Base-by-base conservation (phyloP, 1,284 basidiomycete species). In the Sutorius eximius region DNA sequence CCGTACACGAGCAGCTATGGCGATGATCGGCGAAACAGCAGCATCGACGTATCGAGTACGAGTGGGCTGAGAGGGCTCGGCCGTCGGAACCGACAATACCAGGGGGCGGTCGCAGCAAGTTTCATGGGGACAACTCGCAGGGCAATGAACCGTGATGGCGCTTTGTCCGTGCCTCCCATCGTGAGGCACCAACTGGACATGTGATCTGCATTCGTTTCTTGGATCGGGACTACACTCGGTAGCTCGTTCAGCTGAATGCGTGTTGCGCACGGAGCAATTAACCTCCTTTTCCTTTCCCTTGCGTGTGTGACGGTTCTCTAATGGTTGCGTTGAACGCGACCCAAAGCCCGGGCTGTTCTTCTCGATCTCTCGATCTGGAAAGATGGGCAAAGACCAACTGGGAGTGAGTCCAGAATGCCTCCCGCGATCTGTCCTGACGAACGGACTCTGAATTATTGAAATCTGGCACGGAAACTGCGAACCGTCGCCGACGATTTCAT, bases 11-110 rank as follows among this genome's bases (percentile, higher is more conserved):
- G 46, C 15, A 20, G 45, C 43, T 47, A 42, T 47, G 37, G 46
- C 10, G 49, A 62, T 51, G 24, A 68, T 71, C 2, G 67, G 67
- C 27, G 67, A 68, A 45, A 68, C 68, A 18, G 52, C 53, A 40
- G 58, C 63, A 47, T 68, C 69, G 16, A 56, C 61, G 20, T 71
- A 64, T 57, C 42, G 61, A 41, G 58, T 4, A 32, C 38, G 16
- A n/a, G 30, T n/a, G n/a, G 24, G 13, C 48, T 11, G 33, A 15
- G 43, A 13, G n/a, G 40, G n/a, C 10, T 49, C 37, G 3, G 44
- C 34, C 22, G 12, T 29, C 33, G 38, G 18, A 49, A 33, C 29
- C 4, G 57, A 43, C 13, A 27, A 33, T 12, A 20, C 37, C 10
- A 24, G 4, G n/a, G 47, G 24, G 34, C 29, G 9, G 30, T 15